Percentiles rank a stretch among this genome's conserved stretches.
These are phyloP conservation scores for Penicillium parvum DNA, from an alignment of 495 filamentous ascomycete genomes.

Conservation along the genomic window DNA sequence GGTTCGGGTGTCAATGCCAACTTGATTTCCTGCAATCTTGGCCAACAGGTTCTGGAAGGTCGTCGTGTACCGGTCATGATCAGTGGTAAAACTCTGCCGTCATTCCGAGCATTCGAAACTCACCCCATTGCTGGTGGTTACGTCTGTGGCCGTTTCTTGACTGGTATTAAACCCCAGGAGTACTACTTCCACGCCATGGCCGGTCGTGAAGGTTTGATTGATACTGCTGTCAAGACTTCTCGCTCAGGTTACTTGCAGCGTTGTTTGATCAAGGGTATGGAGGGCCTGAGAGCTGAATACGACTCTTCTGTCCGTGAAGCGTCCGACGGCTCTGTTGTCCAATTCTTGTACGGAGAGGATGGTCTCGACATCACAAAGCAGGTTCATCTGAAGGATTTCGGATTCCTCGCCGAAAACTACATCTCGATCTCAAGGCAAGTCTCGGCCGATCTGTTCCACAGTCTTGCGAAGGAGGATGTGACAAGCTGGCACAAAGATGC, in stretches of 20 bases:
- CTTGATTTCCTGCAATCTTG: constrained; percentile 94
- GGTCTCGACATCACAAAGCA: constrained; percentile 91
- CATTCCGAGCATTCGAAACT: constrained; percentile 88
- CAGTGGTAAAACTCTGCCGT: constrained; percentile 92
- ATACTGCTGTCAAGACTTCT: constrained; percentile 98
- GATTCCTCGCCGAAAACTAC: constrained; percentile 81
- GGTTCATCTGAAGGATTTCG: constrained; percentile 85
- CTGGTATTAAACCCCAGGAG: constrained; percentile 93
- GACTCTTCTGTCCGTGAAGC: constrained; percentile 86
- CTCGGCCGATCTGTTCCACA: constrained; percentile 44
- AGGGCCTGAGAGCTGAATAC: constrained; percentile 86
- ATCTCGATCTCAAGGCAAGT: constrained; percentile 51
- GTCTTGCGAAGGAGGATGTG: constrained; percentile 49
- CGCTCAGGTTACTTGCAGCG: constrained; percentile 95
- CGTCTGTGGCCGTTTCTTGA: constrained; percentile 94
- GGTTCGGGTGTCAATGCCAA: constrained; percentile 91
- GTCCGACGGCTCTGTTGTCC: constrained; percentile 84
- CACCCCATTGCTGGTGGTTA: constrained; percentile 90
- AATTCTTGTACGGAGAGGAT: constrained; percentile 97
- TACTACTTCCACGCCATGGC: constrained; percentile 99
- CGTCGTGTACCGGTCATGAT: constrained; percentile 95
- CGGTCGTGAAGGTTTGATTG: constrained; percentile 95
- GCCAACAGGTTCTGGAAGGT: constrained; percentile 95
- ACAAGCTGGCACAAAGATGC: constrained; percentile 61
- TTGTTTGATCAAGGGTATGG: constrained; percentile 99